These are phyloP conservation scores for Phytophthora meadii DNA, from an alignment of 352 stramenopile species.

Conservation along the genomic window DNA sequence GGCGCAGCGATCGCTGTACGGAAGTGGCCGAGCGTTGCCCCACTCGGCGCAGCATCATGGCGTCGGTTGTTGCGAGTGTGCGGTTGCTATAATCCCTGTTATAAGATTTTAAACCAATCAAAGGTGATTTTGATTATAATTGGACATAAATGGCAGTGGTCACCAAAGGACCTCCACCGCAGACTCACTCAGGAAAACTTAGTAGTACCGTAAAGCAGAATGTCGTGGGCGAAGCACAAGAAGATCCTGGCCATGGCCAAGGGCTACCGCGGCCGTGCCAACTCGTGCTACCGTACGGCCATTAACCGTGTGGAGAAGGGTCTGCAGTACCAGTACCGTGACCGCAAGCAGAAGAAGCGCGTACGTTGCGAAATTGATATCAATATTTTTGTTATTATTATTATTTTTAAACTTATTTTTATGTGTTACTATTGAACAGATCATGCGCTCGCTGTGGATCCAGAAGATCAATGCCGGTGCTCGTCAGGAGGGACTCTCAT, in stretches of 20 bases:
- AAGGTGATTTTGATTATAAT: neutral
- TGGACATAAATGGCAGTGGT: conserved; percentile 33
- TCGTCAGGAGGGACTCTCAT: conserved; percentile 92
- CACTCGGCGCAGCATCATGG: conserved; percentile 38
- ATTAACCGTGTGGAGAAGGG: conserved; percentile 94
- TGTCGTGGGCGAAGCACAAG: conserved; percentile 90
- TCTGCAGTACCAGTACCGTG: conserved; percentile 94
- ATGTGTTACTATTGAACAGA: conserved; percentile 36
- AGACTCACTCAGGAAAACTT: conserved; percentile 7
- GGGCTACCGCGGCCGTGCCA: conserved; percentile 94
- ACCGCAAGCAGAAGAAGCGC: conserved; percentile 96
- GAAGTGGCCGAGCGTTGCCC: conserved; percentile 24
- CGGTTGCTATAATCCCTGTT: neutral
- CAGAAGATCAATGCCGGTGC: conserved; percentile 93
- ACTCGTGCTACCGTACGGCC: conserved; percentile 95
- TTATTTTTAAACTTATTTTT: conserved; percentile 3
- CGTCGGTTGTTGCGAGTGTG: conserved; percentile 1
- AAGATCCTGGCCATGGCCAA: conserved; percentile 95
- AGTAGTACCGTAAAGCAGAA: conserved; percentile 25
- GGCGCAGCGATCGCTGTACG: conserved; percentile 37
- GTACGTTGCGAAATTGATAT: conserved; percentile 44
- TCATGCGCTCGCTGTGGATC: conserved; percentile 96
- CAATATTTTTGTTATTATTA: conserved; percentile 19
- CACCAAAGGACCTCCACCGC: conserved; percentile 17
- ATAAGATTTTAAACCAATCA: conserved; percentile 33